phyloP scores from a whole-genome alignment of 2,329 filamentous ascomycete genomes.

The Cladophialophora immunda region DNA sequence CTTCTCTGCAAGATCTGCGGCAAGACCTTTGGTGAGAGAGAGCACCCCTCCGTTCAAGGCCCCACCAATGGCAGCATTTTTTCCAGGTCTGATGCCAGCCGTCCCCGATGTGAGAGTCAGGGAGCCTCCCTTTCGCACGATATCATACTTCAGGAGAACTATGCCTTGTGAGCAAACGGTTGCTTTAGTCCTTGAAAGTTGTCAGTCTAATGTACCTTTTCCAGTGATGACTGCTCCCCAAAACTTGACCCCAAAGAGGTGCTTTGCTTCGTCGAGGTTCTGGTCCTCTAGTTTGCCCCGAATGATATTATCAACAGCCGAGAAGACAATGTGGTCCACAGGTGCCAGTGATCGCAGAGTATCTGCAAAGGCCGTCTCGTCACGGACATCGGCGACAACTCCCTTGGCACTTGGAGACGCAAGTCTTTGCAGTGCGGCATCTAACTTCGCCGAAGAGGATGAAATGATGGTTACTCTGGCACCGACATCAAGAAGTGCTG shows the following conservation, averaged over 20 bases:
- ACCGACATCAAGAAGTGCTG: slow-evolving; percentile 65
- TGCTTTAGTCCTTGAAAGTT: not conserved
- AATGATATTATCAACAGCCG: slow-evolving; percentile 57
- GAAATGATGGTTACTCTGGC: slow-evolving; percentile 66
- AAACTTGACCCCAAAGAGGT: slow-evolving; percentile 38
- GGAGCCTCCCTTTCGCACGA: slow-evolving; percentile 35
- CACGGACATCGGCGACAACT: slow-evolving; percentile 32
- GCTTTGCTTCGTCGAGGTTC: slow-evolving; percentile 31
- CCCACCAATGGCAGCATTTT: slow-evolving; percentile 60
- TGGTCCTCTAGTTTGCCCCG: slow-evolving; percentile 32
- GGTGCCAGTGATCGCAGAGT: slow-evolving; percentile 36
- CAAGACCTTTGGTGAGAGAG: slow-evolving; percentile 64
- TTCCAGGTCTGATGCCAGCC: slow-evolving; percentile 60
- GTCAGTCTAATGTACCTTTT: slow-evolving; percentile 23
- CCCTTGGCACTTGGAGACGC: slow-evolving; percentile 37
- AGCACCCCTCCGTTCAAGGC: slow-evolving; percentile 61
- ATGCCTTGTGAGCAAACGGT: not conserved
- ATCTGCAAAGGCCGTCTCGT: slow-evolving; percentile 27
- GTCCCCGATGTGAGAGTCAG: slow-evolving; percentile 66
- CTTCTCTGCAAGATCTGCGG: slow-evolving; percentile 63
- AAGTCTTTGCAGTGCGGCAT: slow-evolving; percentile 56
- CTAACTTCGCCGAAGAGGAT: slow-evolving; percentile 60
- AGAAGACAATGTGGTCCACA: slow-evolving; percentile 66
- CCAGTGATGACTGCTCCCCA: slow-evolving; percentile 34
- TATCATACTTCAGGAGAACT: slow-evolving; percentile 32